Evolutionary conservation across 1,284 basidiomycete genomes (phyloP).

Genomic region (Ceratobasidium papillatum): DNA sequence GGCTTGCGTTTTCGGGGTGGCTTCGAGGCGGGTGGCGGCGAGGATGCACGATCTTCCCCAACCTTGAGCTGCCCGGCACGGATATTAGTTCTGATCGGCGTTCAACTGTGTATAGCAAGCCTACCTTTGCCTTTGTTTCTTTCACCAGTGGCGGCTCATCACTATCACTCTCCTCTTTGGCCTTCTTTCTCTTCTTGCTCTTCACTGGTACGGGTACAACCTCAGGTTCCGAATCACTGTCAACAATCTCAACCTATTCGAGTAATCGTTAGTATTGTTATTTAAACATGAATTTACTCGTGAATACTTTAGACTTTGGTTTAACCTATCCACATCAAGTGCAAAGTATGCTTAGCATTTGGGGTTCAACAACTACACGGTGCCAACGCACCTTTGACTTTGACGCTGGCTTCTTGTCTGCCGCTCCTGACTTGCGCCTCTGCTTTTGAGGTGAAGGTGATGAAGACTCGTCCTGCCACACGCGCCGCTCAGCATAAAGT

Average conservation of each 20-base stretch:
- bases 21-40: conserved; percentile 3
- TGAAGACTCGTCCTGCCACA: background rate
- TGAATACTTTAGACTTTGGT: conserved; percentile 5
- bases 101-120: background rate
- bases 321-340: background rate
- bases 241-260: conserved; percentile 1
- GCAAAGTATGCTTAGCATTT: background rate
- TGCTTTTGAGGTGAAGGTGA: background rate
- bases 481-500: background rate
- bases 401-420: background rate
- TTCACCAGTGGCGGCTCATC: background rate
- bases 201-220: background rate
- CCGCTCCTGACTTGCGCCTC: conserved; percentile 2
- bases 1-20: conserved; percentile 27
- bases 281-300: background rate
- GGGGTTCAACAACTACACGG: background rate
- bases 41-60: background rate
- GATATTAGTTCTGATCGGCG: background rate
- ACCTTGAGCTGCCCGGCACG: background rate
- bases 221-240: conserved; percentile 10
- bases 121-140: conserved; percentile 3
- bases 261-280: background rate
- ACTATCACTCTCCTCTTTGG: background rate
- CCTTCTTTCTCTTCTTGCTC: conserved; percentile 7
- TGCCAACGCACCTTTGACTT: conserved; percentile 19